Percentiles rank a stretch among this genome's conserved stretches.
Conservation (phyloP, 768 basidiomycete genomes). For the Steccherinum ochraceum region DNA sequence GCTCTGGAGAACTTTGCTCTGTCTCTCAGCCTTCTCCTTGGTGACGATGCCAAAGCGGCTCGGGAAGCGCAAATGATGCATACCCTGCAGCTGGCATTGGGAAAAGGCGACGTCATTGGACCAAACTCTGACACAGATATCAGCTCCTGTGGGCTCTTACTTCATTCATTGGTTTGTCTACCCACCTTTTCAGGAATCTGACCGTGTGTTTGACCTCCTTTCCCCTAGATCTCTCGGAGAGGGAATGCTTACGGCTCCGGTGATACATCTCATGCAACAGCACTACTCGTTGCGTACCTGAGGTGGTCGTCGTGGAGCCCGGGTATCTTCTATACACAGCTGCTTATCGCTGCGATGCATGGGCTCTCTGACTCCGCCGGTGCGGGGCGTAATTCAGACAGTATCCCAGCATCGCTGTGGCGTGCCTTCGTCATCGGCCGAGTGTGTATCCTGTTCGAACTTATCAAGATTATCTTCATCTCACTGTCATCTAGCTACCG, state of each 20-base stretch:
- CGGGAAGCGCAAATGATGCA: conserved; percentile 70
- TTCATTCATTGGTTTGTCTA: conserved; percentile 53
- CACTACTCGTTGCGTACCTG: conserved; percentile 17
- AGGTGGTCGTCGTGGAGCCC: conserved; percentile 22
- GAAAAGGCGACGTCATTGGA: conserved; percentile 50
- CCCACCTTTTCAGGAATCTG: not conserved
- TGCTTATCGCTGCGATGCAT: conserved; percentile 59
- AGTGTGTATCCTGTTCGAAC: conserved; percentile 35
- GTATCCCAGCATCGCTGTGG: conserved; percentile 42
- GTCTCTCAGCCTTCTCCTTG: conserved; percentile 53
- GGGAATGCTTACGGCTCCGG: conserved; percentile 61
- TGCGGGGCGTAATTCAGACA: conserved; percentile 12
- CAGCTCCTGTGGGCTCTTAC: conserved; percentile 52
- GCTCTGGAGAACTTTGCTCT: conserved; percentile 55
- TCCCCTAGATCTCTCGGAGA: conserved; percentile 47
- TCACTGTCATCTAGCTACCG: conserved; percentile 44
- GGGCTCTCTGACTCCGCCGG: conserved; percentile 53
- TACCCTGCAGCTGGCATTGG: conserved; percentile 47
- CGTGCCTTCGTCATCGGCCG: conserved; percentile 66
- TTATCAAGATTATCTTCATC: conserved; percentile 2
- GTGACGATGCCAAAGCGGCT: conserved; percentile 65
- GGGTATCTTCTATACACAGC: conserved; percentile 35
- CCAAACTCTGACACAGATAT: conserved; percentile 61
- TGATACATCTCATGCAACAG: conserved; percentile 28
- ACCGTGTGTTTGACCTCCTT: too few relatives aligned